phyloP scores from a whole-genome alignment of 257 asterid species.

The Fraxinus pennsylvanica region DNA sequence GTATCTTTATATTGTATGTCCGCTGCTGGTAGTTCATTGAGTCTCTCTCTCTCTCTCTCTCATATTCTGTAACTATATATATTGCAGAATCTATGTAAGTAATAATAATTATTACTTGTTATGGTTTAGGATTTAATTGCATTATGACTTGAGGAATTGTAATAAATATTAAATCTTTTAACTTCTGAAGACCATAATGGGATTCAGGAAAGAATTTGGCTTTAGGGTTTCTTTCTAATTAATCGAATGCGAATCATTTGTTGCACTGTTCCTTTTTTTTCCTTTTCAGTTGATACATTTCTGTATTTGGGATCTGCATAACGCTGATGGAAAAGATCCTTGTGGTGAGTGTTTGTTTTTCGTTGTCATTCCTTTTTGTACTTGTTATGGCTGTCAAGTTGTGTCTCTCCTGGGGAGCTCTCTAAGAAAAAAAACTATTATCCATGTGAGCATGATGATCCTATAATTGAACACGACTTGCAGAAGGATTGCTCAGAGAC shows the following conservation, averaged over 20 bases:
- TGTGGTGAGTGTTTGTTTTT: not conserved
- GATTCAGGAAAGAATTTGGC: not conserved
- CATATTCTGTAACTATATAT: not conserved
- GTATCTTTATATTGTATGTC: conserved; percentile 8
- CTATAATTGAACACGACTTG: conserved; percentile 39
- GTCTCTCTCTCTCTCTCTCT: not conserved
- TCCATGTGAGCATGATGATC: conserved; percentile 25
- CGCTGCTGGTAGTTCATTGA: conserved; percentile 6
- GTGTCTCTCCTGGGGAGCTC: not conserved
- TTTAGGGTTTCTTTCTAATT: conserved; percentile 5
- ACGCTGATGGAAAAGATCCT: not conserved
- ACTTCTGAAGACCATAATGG: not conserved
- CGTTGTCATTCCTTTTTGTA: not conserved
- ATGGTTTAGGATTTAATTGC: conserved; percentile 18
- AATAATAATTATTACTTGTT: conserved; percentile 9
- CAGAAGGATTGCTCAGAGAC: conserved; percentile 43
- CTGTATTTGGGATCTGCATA: not conserved
- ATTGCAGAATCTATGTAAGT: not conserved
- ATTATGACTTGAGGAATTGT: not conserved
- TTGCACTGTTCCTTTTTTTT: not conserved
- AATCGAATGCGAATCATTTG: not conserved
- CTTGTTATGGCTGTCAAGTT: not conserved
- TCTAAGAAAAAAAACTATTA: not conserved
- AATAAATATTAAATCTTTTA: not conserved
- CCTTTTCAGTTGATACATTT: not conserved